Evolutionary conservation across 352 stramenopile genomes (phyloP), one percentile per base, ranked within the genome.

Genomic region (Albugo laibachii): DNA sequence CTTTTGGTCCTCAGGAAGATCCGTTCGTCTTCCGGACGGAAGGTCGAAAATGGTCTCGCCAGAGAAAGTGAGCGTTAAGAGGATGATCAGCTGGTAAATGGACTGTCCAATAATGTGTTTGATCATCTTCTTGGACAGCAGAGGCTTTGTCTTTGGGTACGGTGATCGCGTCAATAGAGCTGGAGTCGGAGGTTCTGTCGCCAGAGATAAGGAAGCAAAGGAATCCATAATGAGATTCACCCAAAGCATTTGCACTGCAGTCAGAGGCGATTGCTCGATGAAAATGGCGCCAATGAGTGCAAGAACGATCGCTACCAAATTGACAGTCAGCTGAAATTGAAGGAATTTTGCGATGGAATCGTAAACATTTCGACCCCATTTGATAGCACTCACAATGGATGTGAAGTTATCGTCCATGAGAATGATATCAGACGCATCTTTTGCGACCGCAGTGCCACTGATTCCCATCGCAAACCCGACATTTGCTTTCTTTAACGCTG

Each of bases 171-270:
- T 69, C 2, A 98, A 66, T n/a, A 98, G 61, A 16, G 86, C 71
- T 1, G 63, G 39, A 0, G 72, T 92, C 6, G 94, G 93, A 5
- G 75, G 66, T 59, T 98, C 93, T 1, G 93, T 97, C 19, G 88
- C 93, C 14, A 98, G 70, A 5, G 93, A 92, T 15, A 98, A 57
- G 12, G 92, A 94, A 15, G 91, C 93, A 55, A 97, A 95, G 6
- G 91, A 96, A 59, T 98, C 94, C 92, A 98, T 98, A 59, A 98
- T 97, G 14, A 98, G 66, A 57, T 98, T 98, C 40, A 98, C 89
- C 93, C 93, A 98, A 0, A 98, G 66, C 71, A 98, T 84, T 62
- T 97, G 94, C 6, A 98, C 83, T 8, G 93, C 87, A 37, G 83
- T 95, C 13, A 98, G 65, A 1, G 92, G 91, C n/a, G 75, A 84